Percentiles rank a stretch among this genome's conserved stretches.
phyloP scores from a whole-genome alignment of 495 filamentous ascomycete species.

The Penicillium crystallinum region DNA sequence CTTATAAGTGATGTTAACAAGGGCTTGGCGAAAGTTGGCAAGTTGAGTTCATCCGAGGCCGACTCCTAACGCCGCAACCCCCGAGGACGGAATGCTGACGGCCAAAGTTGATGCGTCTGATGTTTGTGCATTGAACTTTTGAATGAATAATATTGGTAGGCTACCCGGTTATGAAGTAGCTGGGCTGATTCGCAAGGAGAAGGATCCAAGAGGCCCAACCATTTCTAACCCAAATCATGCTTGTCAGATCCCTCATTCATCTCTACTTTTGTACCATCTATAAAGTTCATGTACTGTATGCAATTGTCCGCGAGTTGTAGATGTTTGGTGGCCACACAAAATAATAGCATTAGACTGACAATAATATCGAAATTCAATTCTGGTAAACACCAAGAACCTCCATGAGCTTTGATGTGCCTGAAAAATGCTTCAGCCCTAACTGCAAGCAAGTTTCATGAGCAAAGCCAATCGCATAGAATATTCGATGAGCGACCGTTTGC shows the following conservation, averaged over 20 bases:
- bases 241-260: background rate
- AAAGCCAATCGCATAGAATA: too few relatives aligned
- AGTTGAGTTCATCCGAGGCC: background rate
- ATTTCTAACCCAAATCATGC: background rate
- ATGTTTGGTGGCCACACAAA: background rate
- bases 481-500: too few relatives aligned
- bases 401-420: background rate
- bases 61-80: background rate
- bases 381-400: constrained; percentile 4
- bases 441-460: too few relatives aligned
- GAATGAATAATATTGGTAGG: too few relatives aligned
- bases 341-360: background rate
- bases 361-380: constrained; percentile 1
- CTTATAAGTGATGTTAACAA: background rate
- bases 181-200: too few relatives aligned
- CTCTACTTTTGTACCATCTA: background rate
- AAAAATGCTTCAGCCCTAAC: background rate
- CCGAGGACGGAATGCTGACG: background rate
- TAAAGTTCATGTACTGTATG: too few relatives aligned
- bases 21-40: background rate
- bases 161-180: too few relatives aligned
- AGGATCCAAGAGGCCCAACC: background rate
- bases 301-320: background rate
- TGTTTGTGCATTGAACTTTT: background rate
- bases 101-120: too few relatives aligned